Evolutionary conservation across 2,329 filamentous ascomycete species (phyloP), one percentile per base, ranked within the genome.

Genomic region (Sporothrix globosa): DNA sequence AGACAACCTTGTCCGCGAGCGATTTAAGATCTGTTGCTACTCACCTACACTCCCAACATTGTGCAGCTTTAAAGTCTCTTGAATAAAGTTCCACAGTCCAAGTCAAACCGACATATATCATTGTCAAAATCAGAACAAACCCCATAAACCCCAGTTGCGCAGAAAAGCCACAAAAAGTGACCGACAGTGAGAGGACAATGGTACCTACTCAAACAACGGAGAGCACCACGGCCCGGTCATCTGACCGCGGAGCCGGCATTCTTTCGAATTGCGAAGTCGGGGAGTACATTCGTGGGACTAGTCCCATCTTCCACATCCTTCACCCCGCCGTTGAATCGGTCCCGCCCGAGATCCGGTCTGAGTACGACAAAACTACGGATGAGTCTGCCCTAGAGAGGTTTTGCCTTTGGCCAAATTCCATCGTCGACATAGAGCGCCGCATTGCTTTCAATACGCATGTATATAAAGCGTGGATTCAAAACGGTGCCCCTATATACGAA

Each of bases 231-330:
- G 17, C n/a, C 27, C 54, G 39, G n/a, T 19, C 27, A 17, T 27
- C 3, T 7, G 27, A 54, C 52, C 24, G 52, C 14, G 52, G 11
- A 17, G 24, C 52, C 21, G 21, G 13, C 3, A 9, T 63, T 6
- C 53, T 70, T n/a, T 67, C 63, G 10, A 56, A 65, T 41, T 34
- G n/a, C 13, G 69, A 70, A 30, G 63, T 70, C 3, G 53, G 48
- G 56, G 63, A 70, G 19, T 70, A 63, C 21, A 67, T 70, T 41
- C 61, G 61, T 41, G 14, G 24, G 19, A 53, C 41, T 1, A 66
- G 69, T 13, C 63, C 63, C 44, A 27, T 70, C 14, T 67, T 70
- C 53, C 63, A 63, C 21, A 6, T 46, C 21, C 69, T 68, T 10
- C 1, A 24, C 3, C 61, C 69, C 14, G 63, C 34, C 5, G 61